Conservation (phyloP, 139 green algal species). For the Haematococcus lacustris region DNA sequence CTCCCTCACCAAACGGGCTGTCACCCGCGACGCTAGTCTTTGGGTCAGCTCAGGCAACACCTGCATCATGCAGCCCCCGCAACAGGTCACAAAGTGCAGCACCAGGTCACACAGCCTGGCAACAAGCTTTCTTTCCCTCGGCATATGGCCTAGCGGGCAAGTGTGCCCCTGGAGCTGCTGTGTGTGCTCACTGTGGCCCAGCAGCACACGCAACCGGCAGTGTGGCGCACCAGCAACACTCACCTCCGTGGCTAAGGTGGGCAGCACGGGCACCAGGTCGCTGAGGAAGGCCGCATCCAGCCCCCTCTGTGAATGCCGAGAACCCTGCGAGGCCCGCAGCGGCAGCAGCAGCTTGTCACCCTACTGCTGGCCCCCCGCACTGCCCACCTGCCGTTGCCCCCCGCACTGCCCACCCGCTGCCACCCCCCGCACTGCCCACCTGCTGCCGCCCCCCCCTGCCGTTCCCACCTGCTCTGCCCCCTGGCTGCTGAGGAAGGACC, state of each 20-base stretch:
- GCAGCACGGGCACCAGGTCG: slow-evolving; percentile 75
- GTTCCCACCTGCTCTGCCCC: background rate
- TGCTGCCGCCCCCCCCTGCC: background rate
- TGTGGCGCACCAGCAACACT: background rate
- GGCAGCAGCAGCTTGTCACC: too few species aligned
- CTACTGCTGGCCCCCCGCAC: background rate
- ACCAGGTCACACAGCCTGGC: background rate
- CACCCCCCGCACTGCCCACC: background rate
- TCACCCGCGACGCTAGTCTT: slow-evolving; percentile 52
- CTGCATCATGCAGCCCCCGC: background rate
- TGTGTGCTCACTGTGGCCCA: too few species aligned
- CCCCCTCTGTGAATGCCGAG: too few species aligned
- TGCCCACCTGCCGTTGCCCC: slow-evolving; percentile 4
- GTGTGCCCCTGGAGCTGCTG: too few species aligned
- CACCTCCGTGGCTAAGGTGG: slow-evolving; percentile 62
- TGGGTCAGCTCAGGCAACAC: slow-evolving; percentile 68
- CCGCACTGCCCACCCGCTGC: background rate
- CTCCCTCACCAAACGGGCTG: slow-evolving; percentile 71
- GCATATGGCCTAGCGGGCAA: background rate
- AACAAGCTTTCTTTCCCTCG: background rate
- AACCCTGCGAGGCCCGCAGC: too few species aligned
- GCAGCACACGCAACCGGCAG: too few species aligned
- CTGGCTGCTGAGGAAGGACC: slow-evolving; percentile 35
- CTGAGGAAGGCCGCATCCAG: slow-evolving; percentile 13
- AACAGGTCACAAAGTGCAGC: background rate